Conservation (phyloP, 228 moss, liverwort and hornwort genomes). For the Sphagnum magellanicum region DNA sequence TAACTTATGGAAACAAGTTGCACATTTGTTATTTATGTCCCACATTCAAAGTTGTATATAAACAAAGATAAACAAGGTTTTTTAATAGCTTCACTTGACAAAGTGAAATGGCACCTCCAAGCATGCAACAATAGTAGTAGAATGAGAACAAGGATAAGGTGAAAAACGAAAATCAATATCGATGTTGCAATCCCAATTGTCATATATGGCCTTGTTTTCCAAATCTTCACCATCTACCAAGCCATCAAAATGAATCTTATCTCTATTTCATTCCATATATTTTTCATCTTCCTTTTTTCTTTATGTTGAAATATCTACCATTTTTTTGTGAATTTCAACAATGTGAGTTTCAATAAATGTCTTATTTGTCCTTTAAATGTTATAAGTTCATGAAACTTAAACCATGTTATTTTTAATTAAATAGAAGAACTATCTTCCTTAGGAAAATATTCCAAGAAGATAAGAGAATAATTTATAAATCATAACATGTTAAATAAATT, state of each 20-base stretch:
- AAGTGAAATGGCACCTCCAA: conserved; percentile 81
- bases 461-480: conserved; percentile 36
- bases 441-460: too few relatives aligned
- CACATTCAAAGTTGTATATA: neutral
- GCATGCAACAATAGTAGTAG: conserved; percentile 59
- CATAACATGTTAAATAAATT: conserved; percentile 45
- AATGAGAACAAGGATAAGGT: conserved; percentile 77
- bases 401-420: too few relatives aligned
- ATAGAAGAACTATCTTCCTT: too few relatives aligned
- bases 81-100: conserved; percentile 44
- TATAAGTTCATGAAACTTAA: too few relatives aligned
- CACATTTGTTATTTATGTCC: neutral
- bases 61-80: conserved; percentile 8
- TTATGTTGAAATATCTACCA: neutral
- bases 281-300: neutral
- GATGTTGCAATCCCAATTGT: conserved; percentile 51
- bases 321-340: neutral
- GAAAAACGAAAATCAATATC: conserved; percentile 73
- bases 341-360: too few relatives aligned
- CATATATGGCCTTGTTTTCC: conserved; percentile 49
- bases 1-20: too few relatives aligned
- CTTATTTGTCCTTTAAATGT: too few relatives aligned
- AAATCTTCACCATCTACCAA: conserved; percentile 58
- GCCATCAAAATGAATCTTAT: neutral
- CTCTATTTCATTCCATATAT: neutral